Base-by-base conservation (phyloP, 495 filamentous ascomycete genomes). In the Friedmanniomyces simplex region DNA sequence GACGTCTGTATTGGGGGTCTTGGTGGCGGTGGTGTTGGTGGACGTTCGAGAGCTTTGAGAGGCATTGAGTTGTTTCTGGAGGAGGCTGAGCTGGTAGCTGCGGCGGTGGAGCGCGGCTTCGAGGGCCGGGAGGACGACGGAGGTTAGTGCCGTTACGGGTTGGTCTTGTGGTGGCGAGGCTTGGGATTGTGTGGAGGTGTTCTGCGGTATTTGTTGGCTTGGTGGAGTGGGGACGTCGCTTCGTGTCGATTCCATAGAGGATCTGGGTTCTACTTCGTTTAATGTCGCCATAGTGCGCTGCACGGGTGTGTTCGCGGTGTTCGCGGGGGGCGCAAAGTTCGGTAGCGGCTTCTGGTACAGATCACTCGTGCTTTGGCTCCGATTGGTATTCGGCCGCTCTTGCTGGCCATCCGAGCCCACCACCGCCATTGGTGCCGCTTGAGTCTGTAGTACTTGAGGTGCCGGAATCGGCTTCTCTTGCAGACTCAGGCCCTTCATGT, bases 101-200 rank as follows among this genome's bases (percentile, higher is more conserved):
- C 93, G 84, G 34, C 93, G 84, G 60, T 84, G 82, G 36, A 97
- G 81, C 5, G 93, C 91, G 55, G 89, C 85, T 68, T 90, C 85
- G 6, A 98, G 80, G 6, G 93, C 94, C 1, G 93, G 93, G 50
- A 96, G 78, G 52, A 98, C 84, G 45, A 98, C 89, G 57, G 87
- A 81, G 66, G 81, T 83, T 0, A 95, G 77, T 10, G 88, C 86
- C 1, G 80, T 82, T 24, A 77, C 61, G 8, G 58, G 13, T 56
- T 64, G 64, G 59, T 68, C 34, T 66, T 58, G 47, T 65, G 60
- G 52, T 60, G 63, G 63, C 52, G 28, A 32, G 16, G 14, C 5
- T 43, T 43, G 41, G 41, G 14, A 16, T 4, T 43, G 41, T 3
- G 28, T 10, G 3, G 28, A 3, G 55, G 42, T 62, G 45, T 56